These are phyloP conservation scores for Populus hybrid DNA, from an alignment of 441 rosid genomes.

Conservation along the genomic window DNA sequence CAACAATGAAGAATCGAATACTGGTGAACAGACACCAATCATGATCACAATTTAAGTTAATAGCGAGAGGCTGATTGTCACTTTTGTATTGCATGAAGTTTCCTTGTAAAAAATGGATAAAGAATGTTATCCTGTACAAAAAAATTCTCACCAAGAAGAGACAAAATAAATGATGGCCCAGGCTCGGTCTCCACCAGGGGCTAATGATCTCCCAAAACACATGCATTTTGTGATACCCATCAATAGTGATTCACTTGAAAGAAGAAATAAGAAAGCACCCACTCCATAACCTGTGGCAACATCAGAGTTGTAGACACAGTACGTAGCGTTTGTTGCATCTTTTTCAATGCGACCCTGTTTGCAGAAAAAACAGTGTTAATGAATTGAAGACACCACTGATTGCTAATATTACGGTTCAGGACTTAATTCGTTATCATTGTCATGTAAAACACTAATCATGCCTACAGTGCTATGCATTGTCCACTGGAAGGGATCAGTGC, in stretches of 20 bases:
- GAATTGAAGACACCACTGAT: neutral
- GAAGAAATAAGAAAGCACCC: slow-evolving; percentile 87
- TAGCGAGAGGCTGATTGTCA: neutral
- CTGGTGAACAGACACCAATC: neutral
- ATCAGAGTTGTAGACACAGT: slow-evolving; percentile 79
- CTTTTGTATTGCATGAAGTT: neutral
- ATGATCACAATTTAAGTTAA: neutral
- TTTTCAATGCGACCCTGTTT: slow-evolving; percentile 52
- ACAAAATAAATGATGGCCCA: slow-evolving; percentile 89
- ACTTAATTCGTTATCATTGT: neutral
- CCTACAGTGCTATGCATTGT: neutral
- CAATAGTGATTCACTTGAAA: slow-evolving; percentile 75
- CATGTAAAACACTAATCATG: neutral
- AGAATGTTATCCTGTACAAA: neutral
- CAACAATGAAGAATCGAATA: neutral
- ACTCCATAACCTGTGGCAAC: slow-evolving; percentile 96
- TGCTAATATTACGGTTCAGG: neutral
- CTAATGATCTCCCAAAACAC: slow-evolving; percentile 85
- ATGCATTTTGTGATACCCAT: slow-evolving; percentile 92
- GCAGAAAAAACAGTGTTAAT: neutral
- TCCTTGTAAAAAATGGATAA: neutral
- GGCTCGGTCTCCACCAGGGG: slow-evolving; percentile 78
- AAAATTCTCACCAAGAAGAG: slow-evolving; percentile 66
- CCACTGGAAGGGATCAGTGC: neutral
- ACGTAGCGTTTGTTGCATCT: slow-evolving; percentile 53